These are phyloP conservation scores for Ceratopteris richardii DNA, from an alignment of 75 land plant species.

Conservation along the genomic window DNA sequence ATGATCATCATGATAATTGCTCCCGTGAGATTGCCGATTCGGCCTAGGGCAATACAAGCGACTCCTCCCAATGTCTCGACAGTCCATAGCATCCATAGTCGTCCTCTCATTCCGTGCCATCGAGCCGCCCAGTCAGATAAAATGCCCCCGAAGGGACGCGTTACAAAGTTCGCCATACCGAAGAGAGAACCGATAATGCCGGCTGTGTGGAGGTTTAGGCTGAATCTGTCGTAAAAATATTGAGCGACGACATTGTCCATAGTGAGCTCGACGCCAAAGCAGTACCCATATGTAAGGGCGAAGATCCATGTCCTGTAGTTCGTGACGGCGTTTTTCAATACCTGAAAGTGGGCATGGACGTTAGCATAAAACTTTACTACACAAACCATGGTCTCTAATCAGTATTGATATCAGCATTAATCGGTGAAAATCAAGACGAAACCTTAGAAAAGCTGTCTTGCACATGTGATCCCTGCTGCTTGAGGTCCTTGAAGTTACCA, in stretches of 20 bases:
- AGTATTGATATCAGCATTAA: no score
- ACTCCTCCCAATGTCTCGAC: constrained; percentile 66
- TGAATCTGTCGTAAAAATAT: constrained; percentile 59
- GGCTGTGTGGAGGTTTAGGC: constrained; percentile 58
- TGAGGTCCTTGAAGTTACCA: constrained; percentile 55
- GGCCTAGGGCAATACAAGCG: constrained; percentile 56
- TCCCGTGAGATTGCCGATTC: constrained; percentile 23
- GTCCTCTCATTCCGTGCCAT: constrained; percentile 57
- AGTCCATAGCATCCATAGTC: constrained; percentile 70
- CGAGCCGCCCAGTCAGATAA: constrained; percentile 40
- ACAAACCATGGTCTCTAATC: no score
- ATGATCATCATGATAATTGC: constrained; percentile 57
- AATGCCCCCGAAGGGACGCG: constrained; percentile 60
- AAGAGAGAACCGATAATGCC: constrained; percentile 57
- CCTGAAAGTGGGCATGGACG: no score
- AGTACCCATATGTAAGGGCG: constrained; percentile 54
- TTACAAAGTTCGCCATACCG: constrained; percentile 58
- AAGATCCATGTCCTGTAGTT: constrained; percentile 74
- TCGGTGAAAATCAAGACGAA: background rate
- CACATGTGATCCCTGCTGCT: constrained; percentile 44
- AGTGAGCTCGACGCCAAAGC: constrained; percentile 66
- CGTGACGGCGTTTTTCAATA: constrained; percentile 42
- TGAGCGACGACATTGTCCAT: constrained; percentile 60
- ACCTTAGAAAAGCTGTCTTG: constrained; percentile 64
- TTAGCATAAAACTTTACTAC: no score